Percentiles rank a stretch among this genome's conserved stretches.
phyloP scores from a whole-genome alignment of 2,329 filamentous ascomycete genomes.

The Zasmidium angulare region DNA sequence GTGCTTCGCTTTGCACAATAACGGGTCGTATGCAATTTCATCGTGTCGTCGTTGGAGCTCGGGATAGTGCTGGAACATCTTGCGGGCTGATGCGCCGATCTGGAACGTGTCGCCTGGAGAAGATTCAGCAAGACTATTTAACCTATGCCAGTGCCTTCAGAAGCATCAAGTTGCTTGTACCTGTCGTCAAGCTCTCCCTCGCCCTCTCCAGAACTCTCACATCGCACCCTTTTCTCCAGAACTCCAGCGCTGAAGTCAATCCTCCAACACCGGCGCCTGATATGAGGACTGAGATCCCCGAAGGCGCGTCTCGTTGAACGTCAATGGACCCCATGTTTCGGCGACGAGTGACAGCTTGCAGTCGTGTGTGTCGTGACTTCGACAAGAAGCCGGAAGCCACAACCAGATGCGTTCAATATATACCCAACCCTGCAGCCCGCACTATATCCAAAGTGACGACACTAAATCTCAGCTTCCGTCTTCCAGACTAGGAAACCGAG shows the following conservation, averaged over 20 bases:
- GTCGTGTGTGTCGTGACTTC: too few species aligned
- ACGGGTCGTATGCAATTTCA: slow-evolving; percentile 7
- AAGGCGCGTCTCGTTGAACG: slow-evolving; percentile 6
- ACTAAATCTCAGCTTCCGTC: too few species aligned
- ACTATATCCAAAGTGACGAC: too few species aligned
- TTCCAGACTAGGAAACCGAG: too few species aligned
- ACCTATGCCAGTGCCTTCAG: too few species aligned
- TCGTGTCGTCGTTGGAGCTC: slow-evolving; percentile 41
- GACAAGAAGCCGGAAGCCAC: too few species aligned
- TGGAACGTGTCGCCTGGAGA: slow-evolving; percentile 16
- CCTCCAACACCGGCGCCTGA: slow-evolving; percentile 23
- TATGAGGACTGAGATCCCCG: slow-evolving; percentile 22
- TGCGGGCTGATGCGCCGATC: slow-evolving; percentile 55
- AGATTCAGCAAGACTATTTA: background rate
- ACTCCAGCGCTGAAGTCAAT: slow-evolving; percentile 22
- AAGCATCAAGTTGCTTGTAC: too few species aligned
- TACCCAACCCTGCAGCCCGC: too few species aligned
- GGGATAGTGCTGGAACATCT: slow-evolving; percentile 56
- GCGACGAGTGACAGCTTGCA: too few species aligned
- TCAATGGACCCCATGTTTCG: background rate
- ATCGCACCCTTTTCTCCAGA: slow-evolving; percentile 22
- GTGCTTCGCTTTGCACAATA: slow-evolving; percentile 1
- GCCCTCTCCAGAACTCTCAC: slow-evolving; percentile 21
- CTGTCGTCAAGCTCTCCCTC: background rate
- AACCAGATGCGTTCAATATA: too few species aligned